phyloP scores from a whole-genome alignment of 352 stramenopile species.

The Phytopythium ostracodes region DNA sequence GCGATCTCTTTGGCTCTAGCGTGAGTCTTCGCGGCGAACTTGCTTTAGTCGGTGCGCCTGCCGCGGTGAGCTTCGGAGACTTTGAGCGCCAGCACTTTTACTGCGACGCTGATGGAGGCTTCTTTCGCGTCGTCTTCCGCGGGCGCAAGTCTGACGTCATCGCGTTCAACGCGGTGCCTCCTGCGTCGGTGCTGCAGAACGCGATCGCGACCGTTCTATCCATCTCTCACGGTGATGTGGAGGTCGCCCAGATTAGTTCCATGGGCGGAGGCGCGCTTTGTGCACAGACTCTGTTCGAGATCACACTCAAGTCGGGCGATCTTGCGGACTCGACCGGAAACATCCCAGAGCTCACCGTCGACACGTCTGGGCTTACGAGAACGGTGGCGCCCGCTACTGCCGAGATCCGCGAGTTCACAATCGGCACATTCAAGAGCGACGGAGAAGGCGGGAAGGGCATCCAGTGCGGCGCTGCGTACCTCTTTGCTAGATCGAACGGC shows the following conservation, averaged over 20 bases:
- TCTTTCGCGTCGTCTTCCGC: constrained; percentile 59
- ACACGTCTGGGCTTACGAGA: constrained; percentile 41
- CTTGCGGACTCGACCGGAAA: constrained; percentile 52
- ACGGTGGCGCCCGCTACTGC: constrained; percentile 19
- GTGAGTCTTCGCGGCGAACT: constrained; percentile 53
- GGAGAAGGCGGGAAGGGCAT: constrained; percentile 54
- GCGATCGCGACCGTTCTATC: constrained; percentile 58
- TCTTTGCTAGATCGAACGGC: constrained; percentile 41
- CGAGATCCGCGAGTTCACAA: constrained; percentile 48
- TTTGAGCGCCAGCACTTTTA: constrained; percentile 69
- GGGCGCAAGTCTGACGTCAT: constrained; percentile 50
- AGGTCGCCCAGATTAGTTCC: constrained; percentile 46
- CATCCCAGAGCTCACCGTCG: constrained; percentile 50
- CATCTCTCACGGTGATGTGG: constrained; percentile 44
- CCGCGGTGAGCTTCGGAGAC: constrained; percentile 62
- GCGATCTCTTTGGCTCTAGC: constrained; percentile 73
- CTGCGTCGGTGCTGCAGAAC: constrained; percentile 34
- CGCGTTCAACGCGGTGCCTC: constrained; percentile 42
- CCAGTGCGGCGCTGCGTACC: constrained; percentile 66
- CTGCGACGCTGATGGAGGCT: constrained; percentile 72
- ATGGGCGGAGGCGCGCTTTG: constrained; percentile 27
- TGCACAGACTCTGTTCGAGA: constrained; percentile 38
- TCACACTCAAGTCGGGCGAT: constrained; percentile 52
- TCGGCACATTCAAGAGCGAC: constrained; percentile 59
- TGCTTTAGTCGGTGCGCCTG: constrained; percentile 60